Base-by-base conservation (phyloP, 139 green algal species). In the Ettlia oleoabundans region DNA sequence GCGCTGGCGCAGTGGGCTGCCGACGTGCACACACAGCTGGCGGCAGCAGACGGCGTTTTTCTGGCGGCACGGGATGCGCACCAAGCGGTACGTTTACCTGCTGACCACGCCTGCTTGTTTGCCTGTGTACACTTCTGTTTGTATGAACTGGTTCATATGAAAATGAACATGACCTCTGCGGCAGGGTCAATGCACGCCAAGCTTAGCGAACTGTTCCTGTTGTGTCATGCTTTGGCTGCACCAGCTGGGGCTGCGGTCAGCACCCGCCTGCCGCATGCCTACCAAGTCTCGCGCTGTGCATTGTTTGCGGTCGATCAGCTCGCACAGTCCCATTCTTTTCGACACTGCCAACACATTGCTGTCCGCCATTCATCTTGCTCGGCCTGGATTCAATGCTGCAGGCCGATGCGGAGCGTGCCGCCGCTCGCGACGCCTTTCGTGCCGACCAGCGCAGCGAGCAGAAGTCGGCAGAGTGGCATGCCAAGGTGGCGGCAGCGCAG, bases 391-490 rank as follows among this genome's bases (percentile, higher is more conserved):
- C 2, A 15, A 40, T 35, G 4, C 15, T 26, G 41, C 63, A 85
- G 84, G 84, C 83, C 15, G 84, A 88, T n/a, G 55, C 37, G 3
- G 73, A 70, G 22, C 41, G 84, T 5, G 72, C 73, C 2, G 41
- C 75, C 19, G 84, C 84, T 0, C 69, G 84, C 10, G 72, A 85
- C 21, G 70, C 64, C 32, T 86, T 76, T 42, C 67, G 84, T 0
- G 61, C 66, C 0, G 80, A 82, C 32, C 74, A 82, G 37, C 40
- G 42, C 42, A 83, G 35, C 43, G 41, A 69, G 26, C 64, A 63
- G 35, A 83, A 80, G 42, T 30, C 76, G 3, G 62, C 76, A 26
- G 70, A 65, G 32, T 90, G 86, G 86, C 84, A 85, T 47, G 73
- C 53, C 55, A 66, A 55, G 1, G 85, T 89, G n/a, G 69, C 35